Conservation (phyloP, 441 rosid species). For the Hypseocharis bilobata region DNA sequence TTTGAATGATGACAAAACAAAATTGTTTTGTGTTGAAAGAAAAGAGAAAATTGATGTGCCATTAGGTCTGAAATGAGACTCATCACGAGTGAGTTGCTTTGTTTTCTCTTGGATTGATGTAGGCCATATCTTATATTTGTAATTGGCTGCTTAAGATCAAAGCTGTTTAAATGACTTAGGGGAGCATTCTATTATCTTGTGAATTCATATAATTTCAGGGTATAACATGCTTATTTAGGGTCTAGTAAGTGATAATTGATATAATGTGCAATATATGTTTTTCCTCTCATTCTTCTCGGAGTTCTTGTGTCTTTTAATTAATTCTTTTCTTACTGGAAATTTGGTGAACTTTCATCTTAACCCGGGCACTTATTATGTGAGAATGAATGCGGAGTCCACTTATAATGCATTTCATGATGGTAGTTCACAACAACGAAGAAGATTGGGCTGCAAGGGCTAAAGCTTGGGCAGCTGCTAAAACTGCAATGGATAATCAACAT, state of each 20-base stretch:
- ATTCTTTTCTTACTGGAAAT: not conserved
- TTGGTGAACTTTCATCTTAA: not conserved
- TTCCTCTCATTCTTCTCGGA: not conserved
- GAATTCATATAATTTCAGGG: not conserved
- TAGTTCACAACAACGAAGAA: constrained; percentile 52
- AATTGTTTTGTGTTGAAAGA: not conserved
- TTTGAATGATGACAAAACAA: not conserved
- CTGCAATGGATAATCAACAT: constrained; percentile 48
- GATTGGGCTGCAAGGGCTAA: constrained; percentile 96
- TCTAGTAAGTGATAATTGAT: not conserved
- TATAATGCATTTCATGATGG: constrained; percentile 10
- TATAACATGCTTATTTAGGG: not conserved
- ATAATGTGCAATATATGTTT: not conserved
- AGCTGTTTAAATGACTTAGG: not conserved
- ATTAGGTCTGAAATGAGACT: not conserved
- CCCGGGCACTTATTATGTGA: not conserved
- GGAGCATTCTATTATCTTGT: not conserved
- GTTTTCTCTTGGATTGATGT: not conserved
- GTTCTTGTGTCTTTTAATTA: too few relatives aligned
- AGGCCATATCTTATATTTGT: too few relatives aligned
- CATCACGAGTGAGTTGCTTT: not conserved
- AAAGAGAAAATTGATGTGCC: not conserved
- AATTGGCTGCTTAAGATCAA: not conserved
- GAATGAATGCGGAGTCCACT: not conserved
- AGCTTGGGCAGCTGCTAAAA: constrained; percentile 72